Percentiles rank a stretch among this genome's conserved stretches.
Evolutionary conservation across 345 rosid species (phyloP).

Genomic region (Citrus maxima): DNA sequence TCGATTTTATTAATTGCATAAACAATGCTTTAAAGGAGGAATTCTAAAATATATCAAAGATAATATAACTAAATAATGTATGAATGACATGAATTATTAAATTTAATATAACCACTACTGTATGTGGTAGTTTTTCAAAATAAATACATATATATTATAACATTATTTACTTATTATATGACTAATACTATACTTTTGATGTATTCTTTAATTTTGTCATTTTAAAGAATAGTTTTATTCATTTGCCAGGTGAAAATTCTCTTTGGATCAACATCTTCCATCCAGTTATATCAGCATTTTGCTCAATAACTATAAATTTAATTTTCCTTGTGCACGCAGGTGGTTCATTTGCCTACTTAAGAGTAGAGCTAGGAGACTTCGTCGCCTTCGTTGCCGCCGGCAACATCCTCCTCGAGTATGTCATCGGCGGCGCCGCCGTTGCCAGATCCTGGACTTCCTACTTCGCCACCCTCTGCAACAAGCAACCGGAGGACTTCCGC

Average conservation of each 20-base stretch:
- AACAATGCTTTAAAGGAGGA: too few relatives aligned
- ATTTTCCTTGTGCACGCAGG: slow-evolving; percentile 33
- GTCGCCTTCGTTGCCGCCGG: slow-evolving; percentile 87
- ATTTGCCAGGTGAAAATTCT: too few relatives aligned
- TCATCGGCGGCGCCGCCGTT: slow-evolving; percentile 73
- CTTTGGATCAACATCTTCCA: too few relatives aligned
- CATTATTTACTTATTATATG: too few relatives aligned
- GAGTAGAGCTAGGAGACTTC: slow-evolving; percentile 92
- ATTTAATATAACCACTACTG: too few relatives aligned
- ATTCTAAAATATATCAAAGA: accelerated
- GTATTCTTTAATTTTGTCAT: too few relatives aligned
- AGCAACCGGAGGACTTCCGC: slow-evolving; percentile 62
- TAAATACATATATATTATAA: too few relatives aligned
- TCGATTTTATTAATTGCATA: too few relatives aligned
- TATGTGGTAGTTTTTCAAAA: too few relatives aligned
- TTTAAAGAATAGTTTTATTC: too few relatives aligned
- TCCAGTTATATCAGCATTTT: neutral
- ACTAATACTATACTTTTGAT: accelerated
- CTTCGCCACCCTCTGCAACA: slow-evolving; percentile 78
- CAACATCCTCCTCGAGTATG: slow-evolving; percentile 71
- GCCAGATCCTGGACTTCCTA: slow-evolving; percentile 86
- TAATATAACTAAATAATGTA: too few relatives aligned
- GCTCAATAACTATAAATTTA: neutral
- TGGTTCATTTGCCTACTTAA: slow-evolving; percentile 85
- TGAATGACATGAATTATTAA: too few relatives aligned